Conservation (phyloP, 257 asterid genomes). For the Lycium barbarum region DNA sequence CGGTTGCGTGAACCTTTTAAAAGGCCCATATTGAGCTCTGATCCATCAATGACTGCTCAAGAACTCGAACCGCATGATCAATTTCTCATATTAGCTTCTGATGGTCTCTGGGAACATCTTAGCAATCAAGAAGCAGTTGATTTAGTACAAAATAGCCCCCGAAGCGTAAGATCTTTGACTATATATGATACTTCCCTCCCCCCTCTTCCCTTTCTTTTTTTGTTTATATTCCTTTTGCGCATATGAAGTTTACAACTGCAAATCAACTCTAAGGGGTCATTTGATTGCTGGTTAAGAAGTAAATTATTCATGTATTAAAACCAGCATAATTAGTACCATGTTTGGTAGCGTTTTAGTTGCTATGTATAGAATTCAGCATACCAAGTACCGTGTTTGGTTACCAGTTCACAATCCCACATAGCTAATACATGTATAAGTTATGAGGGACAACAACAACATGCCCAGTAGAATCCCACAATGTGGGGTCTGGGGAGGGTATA, state of each 20-base stretch:
- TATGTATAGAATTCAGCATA: no score
- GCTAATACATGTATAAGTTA: no score
- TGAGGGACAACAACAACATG: no score
- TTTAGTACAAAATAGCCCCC: conserved; percentile 55
- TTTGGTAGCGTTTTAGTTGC: no score
- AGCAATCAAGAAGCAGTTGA: conserved; percentile 59
- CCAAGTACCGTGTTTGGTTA: no score
- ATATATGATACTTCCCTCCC: not conserved
- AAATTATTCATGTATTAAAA: no score
- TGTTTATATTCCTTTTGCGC: not conserved
- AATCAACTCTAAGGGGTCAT: not conserved
- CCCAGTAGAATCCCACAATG: no score
- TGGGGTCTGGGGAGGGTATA: no score
- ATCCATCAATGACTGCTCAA: conserved; percentile 32
- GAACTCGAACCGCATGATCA: conserved; percentile 32
- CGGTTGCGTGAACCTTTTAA: conserved; percentile 52
- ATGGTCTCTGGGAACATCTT: conserved; percentile 58
- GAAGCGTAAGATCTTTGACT: conserved; percentile 43
- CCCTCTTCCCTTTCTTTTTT: not conserved
- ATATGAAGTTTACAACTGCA: not conserved
- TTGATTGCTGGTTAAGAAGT: no score
- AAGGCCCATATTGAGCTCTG: conserved; percentile 52
- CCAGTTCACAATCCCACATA: no score
- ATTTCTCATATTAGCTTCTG: conserved; percentile 33
- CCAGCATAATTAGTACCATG: no score